Evolutionary conservation across 2,329 filamentous ascomycete species (phyloP).

Genomic region (Macrophomina tecta): DNA sequence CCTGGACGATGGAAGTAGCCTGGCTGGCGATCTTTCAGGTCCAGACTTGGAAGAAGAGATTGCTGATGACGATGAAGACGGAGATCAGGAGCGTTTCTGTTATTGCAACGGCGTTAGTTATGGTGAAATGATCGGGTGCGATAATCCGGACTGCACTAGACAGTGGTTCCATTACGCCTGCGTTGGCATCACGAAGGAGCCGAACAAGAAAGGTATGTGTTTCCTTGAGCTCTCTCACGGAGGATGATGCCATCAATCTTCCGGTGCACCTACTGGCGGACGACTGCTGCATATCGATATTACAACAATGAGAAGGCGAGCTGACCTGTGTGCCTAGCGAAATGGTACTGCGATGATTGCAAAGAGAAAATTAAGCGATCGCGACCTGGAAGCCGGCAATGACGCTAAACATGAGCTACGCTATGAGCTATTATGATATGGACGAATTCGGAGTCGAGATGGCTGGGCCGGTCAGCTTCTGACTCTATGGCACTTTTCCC

Average conservation of each 20-base stretch:
- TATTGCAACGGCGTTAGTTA: constrained; percentile 70
- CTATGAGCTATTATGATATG: neutral
- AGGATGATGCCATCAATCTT: no score
- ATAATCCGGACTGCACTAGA: constrained; percentile 67
- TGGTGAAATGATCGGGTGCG: constrained; percentile 72
- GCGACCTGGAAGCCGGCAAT: constrained; percentile 21
- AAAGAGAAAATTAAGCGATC: constrained; percentile 36
- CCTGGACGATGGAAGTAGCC: constrained; percentile 27
- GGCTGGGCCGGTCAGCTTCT: neutral
- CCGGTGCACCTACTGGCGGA: no score
- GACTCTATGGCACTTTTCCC: neutral
- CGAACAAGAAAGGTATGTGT: constrained; percentile 55
- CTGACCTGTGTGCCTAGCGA: constrained; percentile 36
- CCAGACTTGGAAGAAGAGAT: constrained; percentile 39
- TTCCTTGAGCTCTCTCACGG: no score
- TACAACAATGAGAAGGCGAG: neutral
- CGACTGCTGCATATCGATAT: no score
- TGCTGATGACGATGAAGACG: constrained; percentile 43
- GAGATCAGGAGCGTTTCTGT: constrained; percentile 66
- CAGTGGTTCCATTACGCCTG: constrained; percentile 74
- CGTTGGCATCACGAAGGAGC: constrained; percentile 65
- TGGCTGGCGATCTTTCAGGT: constrained; percentile 30
- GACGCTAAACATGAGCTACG: constrained; percentile 4
- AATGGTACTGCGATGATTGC: constrained; percentile 50
- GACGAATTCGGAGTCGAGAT: neutral